Conservation (phyloP, 1,284 basidiomycete genomes). For the Trichosporon ovoides region DNA sequence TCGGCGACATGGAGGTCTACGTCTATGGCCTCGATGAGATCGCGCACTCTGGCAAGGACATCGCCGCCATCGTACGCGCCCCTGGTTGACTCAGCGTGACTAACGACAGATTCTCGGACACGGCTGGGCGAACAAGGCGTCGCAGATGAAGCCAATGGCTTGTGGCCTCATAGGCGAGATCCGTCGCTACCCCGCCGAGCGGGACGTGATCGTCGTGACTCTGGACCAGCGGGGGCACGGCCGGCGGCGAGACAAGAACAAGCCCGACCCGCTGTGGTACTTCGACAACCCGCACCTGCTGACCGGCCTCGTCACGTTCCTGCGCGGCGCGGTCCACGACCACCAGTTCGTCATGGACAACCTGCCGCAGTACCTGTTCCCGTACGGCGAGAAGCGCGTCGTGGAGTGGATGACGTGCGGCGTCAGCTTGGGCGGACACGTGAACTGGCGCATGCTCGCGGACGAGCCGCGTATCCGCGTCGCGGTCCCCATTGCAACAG, state of each 20-base stretch:
- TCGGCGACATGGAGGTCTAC: conserved; percentile 7
- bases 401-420: conserved; percentile 60
- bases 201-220: conserved; percentile 42
- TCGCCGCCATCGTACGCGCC: conserved; percentile 27
- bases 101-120: conserved; percentile 18
- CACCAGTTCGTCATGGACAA: conserved; percentile 76
- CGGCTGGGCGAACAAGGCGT: conserved; percentile 32
- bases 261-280: conserved; percentile 56
- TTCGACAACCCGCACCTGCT: conserved; percentile 2
- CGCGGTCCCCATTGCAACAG: conserved; percentile 1
- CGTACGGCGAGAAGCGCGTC: conserved; percentile 60
- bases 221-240: conserved; percentile 75
- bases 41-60: conserved; percentile 17
- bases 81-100: not conserved
- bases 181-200: conserved; percentile 2
- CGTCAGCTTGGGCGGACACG: conserved; percentile 50
- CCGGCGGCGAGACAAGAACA: conserved; percentile 57
- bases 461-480: conserved; percentile 6
- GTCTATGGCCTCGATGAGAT: conserved; percentile 9
- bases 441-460: conserved; percentile 5
- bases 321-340: conserved; percentile 49
- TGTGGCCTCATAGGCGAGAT: conserved; percentile 33
- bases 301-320: not conserved
- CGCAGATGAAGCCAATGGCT: conserved; percentile 33
- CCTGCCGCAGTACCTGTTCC: conserved; percentile 71